Conservation (phyloP, 768 basidiomycete species). For the Leucogyrophana mollusca region DNA sequence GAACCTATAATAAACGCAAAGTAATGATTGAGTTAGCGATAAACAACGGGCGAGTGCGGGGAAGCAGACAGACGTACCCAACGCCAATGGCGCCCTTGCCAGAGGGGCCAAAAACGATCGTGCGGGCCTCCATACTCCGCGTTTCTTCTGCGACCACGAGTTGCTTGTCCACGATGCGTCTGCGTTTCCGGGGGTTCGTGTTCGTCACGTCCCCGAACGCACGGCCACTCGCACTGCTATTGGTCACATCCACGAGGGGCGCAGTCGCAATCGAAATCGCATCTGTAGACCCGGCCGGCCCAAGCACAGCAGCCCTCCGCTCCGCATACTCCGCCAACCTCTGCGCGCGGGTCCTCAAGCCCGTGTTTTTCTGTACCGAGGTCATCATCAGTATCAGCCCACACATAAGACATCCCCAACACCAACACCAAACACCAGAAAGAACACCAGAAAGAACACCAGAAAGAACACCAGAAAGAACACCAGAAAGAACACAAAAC, state of each 20-base stretch:
- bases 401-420: no score
- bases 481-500: not conserved
- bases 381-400: not conserved
- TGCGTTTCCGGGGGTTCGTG: slow-evolving; percentile 31
- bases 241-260: slow-evolving; percentile 38
- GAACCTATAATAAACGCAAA: slow-evolving; percentile 34
- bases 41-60: not conserved
- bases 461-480: slow-evolving; percentile 4
- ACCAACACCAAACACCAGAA: no score
- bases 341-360: slow-evolving; percentile 62
- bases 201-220: slow-evolving; percentile 30
- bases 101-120: slow-evolving; percentile 46
- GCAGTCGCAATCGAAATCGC: slow-evolving; percentile 37
- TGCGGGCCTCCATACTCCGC: slow-evolving; percentile 40
- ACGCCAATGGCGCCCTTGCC: slow-evolving; percentile 35
- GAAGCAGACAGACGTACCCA: slow-evolving; percentile 37
- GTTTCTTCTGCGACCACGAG: slow-evolving; percentile 35
- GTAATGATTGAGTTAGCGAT: not conserved
- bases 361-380: slow-evolving; percentile 45
- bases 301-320: slow-evolving; percentile 49
- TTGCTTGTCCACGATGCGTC: slow-evolving; percentile 12
- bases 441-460: not conserved
- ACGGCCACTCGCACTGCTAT: no score
- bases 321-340: slow-evolving; percentile 66
- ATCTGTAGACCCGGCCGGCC: slow-evolving; percentile 18